Conservation (phyloP, 208 protist species). For the Willaertia magna region DNA sequence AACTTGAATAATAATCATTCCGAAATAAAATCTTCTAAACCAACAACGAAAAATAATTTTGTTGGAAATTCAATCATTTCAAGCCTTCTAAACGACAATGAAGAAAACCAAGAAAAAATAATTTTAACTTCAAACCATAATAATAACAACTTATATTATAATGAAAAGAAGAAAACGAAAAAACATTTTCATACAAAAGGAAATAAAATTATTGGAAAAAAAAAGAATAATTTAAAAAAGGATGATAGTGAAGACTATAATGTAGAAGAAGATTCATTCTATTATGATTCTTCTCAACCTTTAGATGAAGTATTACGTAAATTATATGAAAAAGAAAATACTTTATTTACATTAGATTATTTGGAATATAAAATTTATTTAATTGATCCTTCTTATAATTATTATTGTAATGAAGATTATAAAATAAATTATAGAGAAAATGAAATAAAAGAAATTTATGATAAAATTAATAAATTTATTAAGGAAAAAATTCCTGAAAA, state of each 20-base stretch:
- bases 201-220: neutral
- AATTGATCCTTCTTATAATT: too few relatives aligned
- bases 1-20: too few relatives aligned
- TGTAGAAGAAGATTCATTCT: neutral
- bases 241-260: neutral
- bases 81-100: too few relatives aligned
- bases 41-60: too few relatives aligned
- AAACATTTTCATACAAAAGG: neutral
- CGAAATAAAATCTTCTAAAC: too few relatives aligned
- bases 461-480: neutral
- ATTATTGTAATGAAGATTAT: too few relatives aligned
- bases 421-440: neutral
- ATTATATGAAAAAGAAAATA: neutral
- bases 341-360: neutral
- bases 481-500: neutral
- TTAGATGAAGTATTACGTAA: neutral
- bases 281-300: neutral
- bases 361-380: neutral
- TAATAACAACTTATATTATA: too few relatives aligned
- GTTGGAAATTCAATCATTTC: too few relatives aligned
- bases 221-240: neutral
- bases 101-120: too few relatives aligned
- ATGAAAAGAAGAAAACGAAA: too few relatives aligned
- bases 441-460: neutral
- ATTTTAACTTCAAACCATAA: too few relatives aligned